These are phyloP conservation scores for Cladosporium halotolerans DNA, from an alignment of 2,329 filamentous ascomycete species.

Conservation along the genomic window DNA sequence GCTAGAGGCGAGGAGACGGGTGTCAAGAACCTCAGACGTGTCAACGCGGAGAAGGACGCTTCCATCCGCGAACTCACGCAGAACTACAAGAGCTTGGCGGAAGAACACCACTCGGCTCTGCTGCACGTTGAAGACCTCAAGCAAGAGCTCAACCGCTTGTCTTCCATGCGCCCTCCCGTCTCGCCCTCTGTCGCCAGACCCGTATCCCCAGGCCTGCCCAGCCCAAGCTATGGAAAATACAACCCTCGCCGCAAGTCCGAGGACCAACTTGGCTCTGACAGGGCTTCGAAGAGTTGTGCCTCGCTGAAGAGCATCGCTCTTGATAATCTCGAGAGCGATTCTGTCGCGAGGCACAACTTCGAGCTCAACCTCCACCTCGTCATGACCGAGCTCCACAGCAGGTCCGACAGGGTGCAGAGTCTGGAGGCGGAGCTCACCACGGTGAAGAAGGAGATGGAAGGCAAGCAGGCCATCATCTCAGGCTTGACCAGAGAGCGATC, in stretches of 20 bases:
- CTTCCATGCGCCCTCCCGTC: slow-evolving; percentile 18
- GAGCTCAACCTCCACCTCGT: slow-evolving; percentile 86
- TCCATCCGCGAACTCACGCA: slow-evolving; percentile 66
- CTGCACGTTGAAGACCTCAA: slow-evolving; percentile 88
- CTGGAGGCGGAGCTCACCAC: slow-evolving; percentile 77
- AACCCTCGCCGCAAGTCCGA: slow-evolving; percentile 42
- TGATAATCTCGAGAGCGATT: slow-evolving; percentile 75
- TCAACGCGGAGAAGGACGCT: slow-evolving; percentile 71
- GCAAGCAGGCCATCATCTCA: slow-evolving; percentile 91
- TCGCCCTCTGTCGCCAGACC: slow-evolving; percentile 37
- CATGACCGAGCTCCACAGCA: slow-evolving; percentile 82
- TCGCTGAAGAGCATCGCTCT: slow-evolving; percentile 81
- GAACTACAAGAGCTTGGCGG: slow-evolving; percentile 77
- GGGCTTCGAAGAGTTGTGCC: slow-evolving; percentile 84
- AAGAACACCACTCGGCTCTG: slow-evolving; percentile 72
- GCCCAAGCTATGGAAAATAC: slow-evolving; percentile 41
- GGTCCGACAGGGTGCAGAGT: slow-evolving; percentile 84
- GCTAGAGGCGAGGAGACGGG: slow-evolving; percentile 48
- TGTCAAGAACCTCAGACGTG: slow-evolving; percentile 61
- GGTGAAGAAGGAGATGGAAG: slow-evolving; percentile 92
- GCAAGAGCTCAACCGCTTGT: slow-evolving; percentile 69
- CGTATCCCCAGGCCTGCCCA: slow-evolving; percentile 4
- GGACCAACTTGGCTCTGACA: slow-evolving; percentile 48
- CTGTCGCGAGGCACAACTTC: slow-evolving; percentile 85
- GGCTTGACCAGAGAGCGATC: slow-evolving; percentile 88